Percentiles rank a stretch among this genome's conserved stretches.
Evolutionary conservation across 2,329 filamentous ascomycete genomes (phyloP).

Genomic region (Myotisia sp.): DNA sequence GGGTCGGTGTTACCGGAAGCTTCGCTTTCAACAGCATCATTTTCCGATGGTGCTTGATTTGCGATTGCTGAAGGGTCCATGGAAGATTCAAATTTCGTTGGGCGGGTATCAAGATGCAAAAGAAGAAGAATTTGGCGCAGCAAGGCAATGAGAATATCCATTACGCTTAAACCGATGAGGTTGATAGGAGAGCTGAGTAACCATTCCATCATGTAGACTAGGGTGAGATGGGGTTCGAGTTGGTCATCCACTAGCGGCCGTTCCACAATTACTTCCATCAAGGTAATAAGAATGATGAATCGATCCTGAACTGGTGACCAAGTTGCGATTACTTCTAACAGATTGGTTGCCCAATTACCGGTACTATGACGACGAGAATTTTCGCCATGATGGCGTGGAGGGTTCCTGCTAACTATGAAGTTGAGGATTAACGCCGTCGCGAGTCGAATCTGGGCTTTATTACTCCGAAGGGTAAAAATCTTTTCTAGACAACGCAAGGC

Average conservation of each 20-base stretch:
- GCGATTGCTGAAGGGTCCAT: no score
- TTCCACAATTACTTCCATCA: conserved; percentile 60
- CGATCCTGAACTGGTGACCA: conserved; percentile 93
- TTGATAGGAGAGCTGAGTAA: conserved; percentile 80
- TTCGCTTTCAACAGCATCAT: background rate
- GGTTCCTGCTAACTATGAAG: conserved; percentile 50
- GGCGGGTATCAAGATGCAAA: no score
- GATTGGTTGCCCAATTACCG: conserved; percentile 63
- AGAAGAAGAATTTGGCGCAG: conserved; percentile 70
- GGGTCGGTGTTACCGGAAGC: background rate
- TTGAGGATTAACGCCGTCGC: conserved; percentile 60
- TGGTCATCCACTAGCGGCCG: conserved; percentile 56
- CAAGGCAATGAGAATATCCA: conserved; percentile 79
- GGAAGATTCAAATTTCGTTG: no score
- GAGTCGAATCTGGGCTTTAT: conserved; percentile 63
- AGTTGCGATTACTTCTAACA: conserved; percentile 64
- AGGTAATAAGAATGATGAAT: conserved; percentile 73
- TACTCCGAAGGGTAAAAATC: conserved; percentile 64
- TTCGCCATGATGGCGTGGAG: conserved; percentile 36
- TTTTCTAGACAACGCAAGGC: conserved; percentile 76
- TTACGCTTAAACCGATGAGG: conserved; percentile 86
- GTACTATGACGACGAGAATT: conserved; percentile 32
- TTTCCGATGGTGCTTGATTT: background rate
- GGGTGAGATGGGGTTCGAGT: conserved; percentile 56
- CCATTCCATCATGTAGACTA: conserved; percentile 66